Base-by-base conservation (phyloP, 495 filamentous ascomycete species). In the Wilcoxina mikolae region DNA sequence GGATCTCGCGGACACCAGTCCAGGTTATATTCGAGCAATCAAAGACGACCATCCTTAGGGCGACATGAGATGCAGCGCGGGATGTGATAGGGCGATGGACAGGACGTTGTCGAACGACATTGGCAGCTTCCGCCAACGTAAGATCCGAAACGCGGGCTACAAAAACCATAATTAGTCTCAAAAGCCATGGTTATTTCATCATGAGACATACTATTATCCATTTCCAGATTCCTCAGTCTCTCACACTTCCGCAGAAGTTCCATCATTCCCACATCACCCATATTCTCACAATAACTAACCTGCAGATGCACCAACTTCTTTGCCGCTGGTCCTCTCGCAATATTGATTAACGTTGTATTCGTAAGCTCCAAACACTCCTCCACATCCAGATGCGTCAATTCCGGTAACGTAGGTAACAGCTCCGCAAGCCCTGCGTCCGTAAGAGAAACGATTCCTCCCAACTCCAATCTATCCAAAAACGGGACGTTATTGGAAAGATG, bases 21-120 rank as follows among this genome's bases (percentile, higher is more conserved):
- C 91, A 96, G 3, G 89, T 94, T 10, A 98, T 78, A 58, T 83
- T 82, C 56, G 78, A 74, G 67, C 88, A 95, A 68, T 98, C 91
- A 67, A 90, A 98, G 46, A 88, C 78, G 1, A 88, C 82, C n/a
- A 96, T 67, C 10, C 74, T 77, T 23, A 96, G 72, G 10, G 82
- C 83, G 12, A 87, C 67, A 9, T 65, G 69, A 46, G 79, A 83
- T 46, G 35, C 54, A 58, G 33, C 67, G 46, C 15, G 18, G 42
- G 1, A 74, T 56, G 15, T 71, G 56, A 23, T 56, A 54, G 9
- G 68, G 49, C 29, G 56, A 27, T 9, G 67, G 29, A 4, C 77
- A 59, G 23, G 71, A 74, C 90, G 83, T 48, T 75, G 70, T 27
- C 83, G 76, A 7, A 94, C 73, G 63, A 82, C 81, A 25, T 74